These are phyloP conservation scores for Hevea brasiliensis DNA, from an alignment of 345 rosid genomes.

Conservation along the genomic window DNA sequence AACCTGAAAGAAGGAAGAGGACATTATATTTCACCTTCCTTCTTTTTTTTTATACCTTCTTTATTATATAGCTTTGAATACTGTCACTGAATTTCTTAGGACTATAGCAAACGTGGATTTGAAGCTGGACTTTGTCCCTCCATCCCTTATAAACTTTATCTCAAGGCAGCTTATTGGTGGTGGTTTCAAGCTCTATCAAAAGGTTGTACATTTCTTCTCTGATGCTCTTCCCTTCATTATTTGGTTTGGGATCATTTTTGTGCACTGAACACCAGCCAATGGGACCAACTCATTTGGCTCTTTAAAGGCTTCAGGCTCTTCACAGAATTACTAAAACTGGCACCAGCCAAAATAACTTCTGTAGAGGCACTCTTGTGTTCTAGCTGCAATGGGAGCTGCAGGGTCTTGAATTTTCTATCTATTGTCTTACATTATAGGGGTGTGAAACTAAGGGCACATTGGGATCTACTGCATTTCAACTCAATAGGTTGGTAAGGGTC, in stretches of 20 bases:
- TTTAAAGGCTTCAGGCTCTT: slow-evolving; percentile 1
- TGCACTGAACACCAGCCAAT: background rate
- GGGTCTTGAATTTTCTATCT: background rate
- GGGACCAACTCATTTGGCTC: slow-evolving; percentile 5
- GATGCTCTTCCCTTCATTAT: slow-evolving; percentile 7
- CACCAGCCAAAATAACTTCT: background rate
- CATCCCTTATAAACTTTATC: slow-evolving; percentile 80
- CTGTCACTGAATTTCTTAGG: slow-evolving; percentile 44
- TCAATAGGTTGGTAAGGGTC: background rate
- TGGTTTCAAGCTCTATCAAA: slow-evolving; percentile 88
- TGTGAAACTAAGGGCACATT: background rate
- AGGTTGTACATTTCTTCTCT: slow-evolving; percentile 47
- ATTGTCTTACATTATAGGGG: background rate
- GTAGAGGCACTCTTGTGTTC: background rate
- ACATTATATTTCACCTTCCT: background rate
- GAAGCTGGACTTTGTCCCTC: slow-evolving; percentile 91
- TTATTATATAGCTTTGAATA: background rate
- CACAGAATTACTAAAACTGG: background rate
- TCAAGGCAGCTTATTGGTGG: slow-evolving; percentile 87
- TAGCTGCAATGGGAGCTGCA: background rate
- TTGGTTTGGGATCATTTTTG: slow-evolving; percentile 3
- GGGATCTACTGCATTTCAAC: slow-evolving; percentile 1
- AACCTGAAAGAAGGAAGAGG: background rate
- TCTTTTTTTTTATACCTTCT: background rate
- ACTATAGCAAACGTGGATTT: slow-evolving; percentile 77